phyloP scores from a whole-genome alignment of 495 filamentous ascomycete species.

The Hypoxylon perforatum region DNA sequence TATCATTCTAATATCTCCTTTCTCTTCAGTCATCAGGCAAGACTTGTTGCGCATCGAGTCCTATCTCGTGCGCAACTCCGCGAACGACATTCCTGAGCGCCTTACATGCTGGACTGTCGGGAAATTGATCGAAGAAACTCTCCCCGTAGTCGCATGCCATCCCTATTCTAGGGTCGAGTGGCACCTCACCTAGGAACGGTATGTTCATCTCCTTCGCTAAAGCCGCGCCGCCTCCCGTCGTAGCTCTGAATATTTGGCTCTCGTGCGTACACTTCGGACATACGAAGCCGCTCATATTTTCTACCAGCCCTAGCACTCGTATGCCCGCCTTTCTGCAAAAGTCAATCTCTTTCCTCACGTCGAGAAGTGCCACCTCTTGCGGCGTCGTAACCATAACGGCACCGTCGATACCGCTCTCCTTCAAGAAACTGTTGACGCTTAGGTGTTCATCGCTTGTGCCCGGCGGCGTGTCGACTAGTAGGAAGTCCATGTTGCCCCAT shows the following conservation, averaged over 20 bases:
- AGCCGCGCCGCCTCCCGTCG: constrained; percentile 84
- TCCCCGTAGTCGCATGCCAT: constrained; percentile 98
- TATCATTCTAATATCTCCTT: constrained; percentile 17
- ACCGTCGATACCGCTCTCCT: constrained; percentile 89
- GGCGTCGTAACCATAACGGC: constrained; percentile 94
- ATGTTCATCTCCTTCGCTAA: constrained; percentile 87
- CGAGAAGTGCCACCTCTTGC: constrained; percentile 91
- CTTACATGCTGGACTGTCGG: constrained; percentile 87
- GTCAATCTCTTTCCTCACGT: constrained; percentile 96
- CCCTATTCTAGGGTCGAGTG: constrained; percentile 91
- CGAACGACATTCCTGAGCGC: constrained; percentile 82
- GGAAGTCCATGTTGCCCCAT: constrained; percentile 93
- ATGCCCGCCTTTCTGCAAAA: constrained; percentile 97
- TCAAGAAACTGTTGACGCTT: constrained; percentile 87
- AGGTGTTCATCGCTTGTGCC: constrained; percentile 96
- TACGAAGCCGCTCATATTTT: constrained; percentile 98
- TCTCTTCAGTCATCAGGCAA: constrained; percentile 49
- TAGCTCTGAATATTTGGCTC: constrained; percentile 88
- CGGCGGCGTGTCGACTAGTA: constrained; percentile 94
- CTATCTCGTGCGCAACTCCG: constrained; percentile 72
- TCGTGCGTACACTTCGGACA: constrained; percentile 87
- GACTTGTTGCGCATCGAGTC: constrained; percentile 56
- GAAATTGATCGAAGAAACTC: constrained; percentile 93
- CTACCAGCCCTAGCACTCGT: constrained; percentile 84
- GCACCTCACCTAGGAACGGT: constrained; percentile 89